Percentiles rank a stretch among this genome's conserved stretches.
Evolutionary conservation across 169 alveolate species (phyloP).

Genomic region (Plasmodium berghei): DNA sequence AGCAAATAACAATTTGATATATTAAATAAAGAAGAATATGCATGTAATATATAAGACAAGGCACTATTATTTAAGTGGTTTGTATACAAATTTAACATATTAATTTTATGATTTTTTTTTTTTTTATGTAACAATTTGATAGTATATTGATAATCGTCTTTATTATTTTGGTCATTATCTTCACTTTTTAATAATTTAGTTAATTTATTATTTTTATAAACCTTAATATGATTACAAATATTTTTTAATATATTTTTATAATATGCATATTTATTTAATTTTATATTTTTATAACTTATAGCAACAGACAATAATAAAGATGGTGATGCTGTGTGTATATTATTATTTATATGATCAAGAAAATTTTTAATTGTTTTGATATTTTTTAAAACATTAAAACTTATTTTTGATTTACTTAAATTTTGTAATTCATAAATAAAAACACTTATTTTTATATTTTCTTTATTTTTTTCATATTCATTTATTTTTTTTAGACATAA

Average conservation of each 20-base stretch:
- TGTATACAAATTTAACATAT: slow-evolving; percentile 47
- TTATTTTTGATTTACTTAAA: slow-evolving; percentile 37
- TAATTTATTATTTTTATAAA: slow-evolving; percentile 32
- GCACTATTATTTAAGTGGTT: slow-evolving; percentile 45
- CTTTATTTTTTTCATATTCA: slow-evolving; percentile 38
- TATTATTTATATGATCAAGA: slow-evolving; percentile 20
- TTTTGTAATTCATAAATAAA: slow-evolving; percentile 59
- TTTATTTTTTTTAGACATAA: slow-evolving; percentile 36
- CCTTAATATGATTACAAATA: slow-evolving; percentile 51
- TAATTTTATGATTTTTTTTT: slow-evolving; percentile 19
- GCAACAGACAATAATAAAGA: slow-evolving; percentile 28
- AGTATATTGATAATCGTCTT: slow-evolving; percentile 45
- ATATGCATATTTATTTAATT: slow-evolving; percentile 46
- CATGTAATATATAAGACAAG: slow-evolving; percentile 32
- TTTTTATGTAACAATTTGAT: slow-evolving; percentile 24
- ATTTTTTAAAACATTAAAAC: slow-evolving; percentile 35
- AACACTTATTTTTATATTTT: slow-evolving; percentile 17
- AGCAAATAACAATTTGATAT: slow-evolving; percentile 17
- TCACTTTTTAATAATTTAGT: slow-evolving; percentile 17
- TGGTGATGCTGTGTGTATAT: slow-evolving; percentile 35
- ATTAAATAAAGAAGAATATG: slow-evolving; percentile 43
- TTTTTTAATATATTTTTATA: slow-evolving; percentile 46
- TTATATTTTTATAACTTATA: slow-evolving; percentile 39
- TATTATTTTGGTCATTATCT: not conserved
- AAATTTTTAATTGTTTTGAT: slow-evolving; percentile 19